Conservation (phyloP, 768 basidiomycete genomes). For the Collybiopsis confluens region DNA sequence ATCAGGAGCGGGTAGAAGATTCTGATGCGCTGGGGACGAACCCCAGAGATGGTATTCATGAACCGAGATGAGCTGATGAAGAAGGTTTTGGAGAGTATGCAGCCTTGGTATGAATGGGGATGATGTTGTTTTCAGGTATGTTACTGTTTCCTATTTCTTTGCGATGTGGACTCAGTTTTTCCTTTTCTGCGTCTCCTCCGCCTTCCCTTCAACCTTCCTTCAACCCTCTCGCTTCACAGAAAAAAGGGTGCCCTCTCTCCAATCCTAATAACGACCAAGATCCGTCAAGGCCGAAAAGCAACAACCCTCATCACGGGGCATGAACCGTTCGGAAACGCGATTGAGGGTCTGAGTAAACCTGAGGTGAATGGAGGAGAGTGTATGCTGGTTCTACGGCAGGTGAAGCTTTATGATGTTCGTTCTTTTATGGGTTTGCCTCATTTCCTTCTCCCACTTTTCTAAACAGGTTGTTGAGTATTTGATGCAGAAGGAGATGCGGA, state of each 20-base stretch:
- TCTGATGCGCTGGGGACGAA: background rate
- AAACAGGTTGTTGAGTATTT: no score
- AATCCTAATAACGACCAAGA: conserved; percentile 64
- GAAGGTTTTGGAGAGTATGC: conserved; percentile 62
- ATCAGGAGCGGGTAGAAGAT: no score
- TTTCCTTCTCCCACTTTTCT: no score
- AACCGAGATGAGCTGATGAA: conserved; percentile 62
- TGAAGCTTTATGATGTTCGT: no score
- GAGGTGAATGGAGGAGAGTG: no score
- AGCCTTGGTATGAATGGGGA: conserved; percentile 67
- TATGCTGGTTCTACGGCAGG: no score
- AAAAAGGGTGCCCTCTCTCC: conserved; percentile 77
- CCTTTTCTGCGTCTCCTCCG: no score
- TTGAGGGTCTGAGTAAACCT: conserved; percentile 68
- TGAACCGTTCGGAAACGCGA: conserved; percentile 78
- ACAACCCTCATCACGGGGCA: conserved; percentile 76
- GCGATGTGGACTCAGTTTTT: no score
- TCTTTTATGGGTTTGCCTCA: no score
- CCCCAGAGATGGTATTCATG: conserved; percentile 47
- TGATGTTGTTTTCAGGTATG: conserved; percentile 60
- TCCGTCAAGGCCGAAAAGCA: conserved; percentile 77
- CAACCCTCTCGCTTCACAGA: conserved; percentile 28
- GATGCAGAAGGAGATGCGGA: no score
- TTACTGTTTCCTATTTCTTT: no score
- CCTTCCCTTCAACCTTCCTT: background rate